Conservation (phyloP, 805 yeast species). For the Millerozyma miso region DNA sequence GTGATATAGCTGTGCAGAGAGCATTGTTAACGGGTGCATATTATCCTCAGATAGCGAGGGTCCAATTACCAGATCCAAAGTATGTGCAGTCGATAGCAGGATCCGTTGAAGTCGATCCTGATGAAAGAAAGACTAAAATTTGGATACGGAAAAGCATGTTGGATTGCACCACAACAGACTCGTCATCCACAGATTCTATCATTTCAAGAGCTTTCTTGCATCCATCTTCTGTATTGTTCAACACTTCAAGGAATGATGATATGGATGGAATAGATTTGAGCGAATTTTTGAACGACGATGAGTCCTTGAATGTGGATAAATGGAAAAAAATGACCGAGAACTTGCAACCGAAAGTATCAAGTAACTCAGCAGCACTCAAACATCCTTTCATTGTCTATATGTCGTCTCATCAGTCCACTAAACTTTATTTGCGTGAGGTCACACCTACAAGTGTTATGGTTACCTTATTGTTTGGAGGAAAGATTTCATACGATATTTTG, state of each 20-base stretch:
- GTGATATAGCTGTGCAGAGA: conserved; percentile 49
- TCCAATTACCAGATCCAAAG: conserved; percentile 78
- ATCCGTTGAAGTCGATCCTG: conserved; percentile 81
- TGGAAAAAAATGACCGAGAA: conserved; percentile 32
- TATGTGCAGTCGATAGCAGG: conserved; percentile 69
- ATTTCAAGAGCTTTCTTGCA: conserved; percentile 70
- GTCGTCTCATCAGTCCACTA: conserved; percentile 58
- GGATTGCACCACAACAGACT: conserved; percentile 4
- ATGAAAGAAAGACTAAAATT: conserved; percentile 64
- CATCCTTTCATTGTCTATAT: conserved; percentile 62
- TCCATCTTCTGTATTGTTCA: conserved; percentile 77
- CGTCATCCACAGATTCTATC: not conserved
- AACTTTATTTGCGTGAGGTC: conserved; percentile 64
- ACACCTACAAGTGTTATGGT: conserved; percentile 78
- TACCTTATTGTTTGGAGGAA: conserved; percentile 78
- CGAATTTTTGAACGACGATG: conserved; percentile 36
- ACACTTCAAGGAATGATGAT: conserved; percentile 28
- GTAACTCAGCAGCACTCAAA: conserved; percentile 22
- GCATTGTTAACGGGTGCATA: conserved; percentile 76
- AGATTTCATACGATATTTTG: conserved; percentile 53
- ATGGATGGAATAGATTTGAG: conserved; percentile 9
- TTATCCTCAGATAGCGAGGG: conserved; percentile 79
- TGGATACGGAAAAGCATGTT: conserved; percentile 68
- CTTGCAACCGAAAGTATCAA: conserved; percentile 33
- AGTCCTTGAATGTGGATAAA: conserved; percentile 30